A percentile compares a stretch with the other conserved stretches of the same genome.
Conservation (phyloP, 371 early-diverging fungal species). For the Paraphysoderma sedebokerense region DNA sequence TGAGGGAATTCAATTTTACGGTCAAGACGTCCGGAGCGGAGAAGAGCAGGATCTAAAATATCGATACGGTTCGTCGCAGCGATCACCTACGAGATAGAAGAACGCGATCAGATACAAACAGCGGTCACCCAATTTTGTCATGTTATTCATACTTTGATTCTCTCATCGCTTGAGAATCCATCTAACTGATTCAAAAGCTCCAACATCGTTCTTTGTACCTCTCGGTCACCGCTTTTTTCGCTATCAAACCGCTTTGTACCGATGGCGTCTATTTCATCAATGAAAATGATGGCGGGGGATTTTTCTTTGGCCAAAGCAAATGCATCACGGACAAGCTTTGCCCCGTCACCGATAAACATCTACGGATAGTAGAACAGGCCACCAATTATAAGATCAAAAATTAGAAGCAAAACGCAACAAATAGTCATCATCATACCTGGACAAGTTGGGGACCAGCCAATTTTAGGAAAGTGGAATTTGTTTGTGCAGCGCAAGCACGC, state of each 20-base stretch:
- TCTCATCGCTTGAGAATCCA: slow-evolving; percentile 91
- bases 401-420: neutral
- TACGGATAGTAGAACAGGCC: slow-evolving; percentile 7
- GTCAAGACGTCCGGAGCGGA: slow-evolving; percentile 98
- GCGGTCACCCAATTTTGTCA: slow-evolving; percentile 3
- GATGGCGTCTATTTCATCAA: slow-evolving; percentile 99
- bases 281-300: slow-evolving; percentile 98
- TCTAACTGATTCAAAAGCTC: slow-evolving; percentile 99
- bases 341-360: slow-evolving; percentile 99
- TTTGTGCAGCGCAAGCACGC: slow-evolving; percentile 95
- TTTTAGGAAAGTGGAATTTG: slow-evolving; percentile 90
- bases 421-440: slow-evolving; percentile 30
- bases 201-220: slow-evolving; percentile 99
- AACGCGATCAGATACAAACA: too few species aligned
- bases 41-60: slow-evolving; percentile 98
- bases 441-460: slow-evolving; percentile 97
- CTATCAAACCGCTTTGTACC: slow-evolving; percentile 98
- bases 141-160: slow-evolving; percentile 62
- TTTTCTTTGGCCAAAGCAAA: slow-evolving; percentile 98
- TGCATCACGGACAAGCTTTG: slow-evolving; percentile 96
- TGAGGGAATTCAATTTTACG: slow-evolving; percentile 99
- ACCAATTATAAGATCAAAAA: neutral
- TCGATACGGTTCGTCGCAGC: slow-evolving; percentile 99
- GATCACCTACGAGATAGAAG: slow-evolving; percentile 55
- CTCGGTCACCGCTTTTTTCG: slow-evolving; percentile 98